Conservation (phyloP, 352 stramenopile species). For the Blastocystis hominis region DNA sequence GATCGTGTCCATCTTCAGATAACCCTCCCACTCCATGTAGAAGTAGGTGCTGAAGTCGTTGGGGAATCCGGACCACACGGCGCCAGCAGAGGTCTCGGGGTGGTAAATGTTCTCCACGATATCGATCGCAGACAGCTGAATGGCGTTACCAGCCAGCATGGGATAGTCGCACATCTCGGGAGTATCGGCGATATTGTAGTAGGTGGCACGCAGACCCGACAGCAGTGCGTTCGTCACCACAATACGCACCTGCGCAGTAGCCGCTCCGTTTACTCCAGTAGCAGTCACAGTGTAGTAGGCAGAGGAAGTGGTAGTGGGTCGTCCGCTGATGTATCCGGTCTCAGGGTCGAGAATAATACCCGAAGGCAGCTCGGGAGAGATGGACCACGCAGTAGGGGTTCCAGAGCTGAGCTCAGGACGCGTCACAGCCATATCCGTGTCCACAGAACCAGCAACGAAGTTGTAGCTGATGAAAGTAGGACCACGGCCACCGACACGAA, state of each 20-base stretch:
- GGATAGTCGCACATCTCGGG: slow-evolving; percentile 5
- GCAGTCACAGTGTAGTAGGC: slow-evolving; percentile 52
- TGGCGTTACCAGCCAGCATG: slow-evolving; percentile 33
- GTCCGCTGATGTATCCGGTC: slow-evolving; percentile 48
- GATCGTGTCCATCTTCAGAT: slow-evolving; percentile 27
- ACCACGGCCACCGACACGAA: slow-evolving; percentile 51
- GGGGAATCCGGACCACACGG: slow-evolving; percentile 33
- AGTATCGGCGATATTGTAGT: slow-evolving; percentile 10
- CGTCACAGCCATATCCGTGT: slow-evolving; percentile 16
- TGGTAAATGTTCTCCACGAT: slow-evolving; percentile 5
- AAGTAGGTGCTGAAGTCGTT: slow-evolving; percentile 37
- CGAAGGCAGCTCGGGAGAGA: not conserved
- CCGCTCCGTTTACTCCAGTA: slow-evolving; percentile 28
- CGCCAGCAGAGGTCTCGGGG: not conserved
- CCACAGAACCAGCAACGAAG: slow-evolving; percentile 17
- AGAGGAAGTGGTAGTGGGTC: not conserved
- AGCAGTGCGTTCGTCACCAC: slow-evolving; percentile 3
- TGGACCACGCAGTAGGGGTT: not conserved
- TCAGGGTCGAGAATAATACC: slow-evolving; percentile 12
- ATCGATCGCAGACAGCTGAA: slow-evolving; percentile 3
- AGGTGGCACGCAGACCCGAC: slow-evolving; percentile 5
- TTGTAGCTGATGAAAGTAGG: slow-evolving; percentile 48
- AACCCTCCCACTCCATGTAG: slow-evolving; percentile 56
- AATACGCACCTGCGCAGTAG: not conserved
- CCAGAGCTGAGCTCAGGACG: slow-evolving; percentile 16